These are phyloP conservation scores for Pythium sp. DNA, from an alignment of 352 stramenopile species.

Conservation along the genomic window DNA sequence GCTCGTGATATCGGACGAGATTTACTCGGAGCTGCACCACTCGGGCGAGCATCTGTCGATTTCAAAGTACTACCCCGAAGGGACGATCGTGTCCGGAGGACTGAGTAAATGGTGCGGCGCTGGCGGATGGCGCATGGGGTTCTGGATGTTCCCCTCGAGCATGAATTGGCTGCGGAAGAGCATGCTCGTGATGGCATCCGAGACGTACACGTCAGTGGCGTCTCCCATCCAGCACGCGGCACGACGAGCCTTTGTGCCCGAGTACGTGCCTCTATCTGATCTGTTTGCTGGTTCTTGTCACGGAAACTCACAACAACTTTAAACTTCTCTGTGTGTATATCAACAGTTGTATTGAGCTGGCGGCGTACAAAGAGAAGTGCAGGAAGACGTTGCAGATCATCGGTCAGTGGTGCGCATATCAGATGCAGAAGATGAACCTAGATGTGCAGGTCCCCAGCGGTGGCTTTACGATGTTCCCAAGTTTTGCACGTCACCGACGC, in stretches of 20 bases:
- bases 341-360: constrained; percentile 70
- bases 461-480: constrained; percentile 85
- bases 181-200: constrained; percentile 88
- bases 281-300: background rate
- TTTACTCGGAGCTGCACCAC: constrained; percentile 86
- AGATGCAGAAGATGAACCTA: constrained; percentile 84
- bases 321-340: background rate
- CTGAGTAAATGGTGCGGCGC: constrained; percentile 88
- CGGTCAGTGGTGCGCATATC: constrained; percentile 75
- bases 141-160: constrained; percentile 79
- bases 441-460: constrained; percentile 72
- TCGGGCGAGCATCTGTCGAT: constrained; percentile 73
- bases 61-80: constrained; percentile 84
- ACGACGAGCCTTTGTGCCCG: constrained; percentile 67
- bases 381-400: constrained; percentile 83
- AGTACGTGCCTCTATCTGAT: constrained; percentile 36
- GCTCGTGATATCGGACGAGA: constrained; percentile 88
- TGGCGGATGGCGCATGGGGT: constrained; percentile 86
- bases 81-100: constrained; percentile 84
- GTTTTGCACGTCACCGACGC: constrained; percentile 72
- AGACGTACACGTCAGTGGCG: constrained; percentile 86
- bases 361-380: constrained; percentile 79
- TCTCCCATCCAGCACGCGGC: constrained; percentile 86
- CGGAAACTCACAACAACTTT: background rate
- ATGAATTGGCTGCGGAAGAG: constrained; percentile 81